Conservation (phyloP, 2,329 filamentous ascomycete species). For the Microsporum ferrugineum region DNA sequence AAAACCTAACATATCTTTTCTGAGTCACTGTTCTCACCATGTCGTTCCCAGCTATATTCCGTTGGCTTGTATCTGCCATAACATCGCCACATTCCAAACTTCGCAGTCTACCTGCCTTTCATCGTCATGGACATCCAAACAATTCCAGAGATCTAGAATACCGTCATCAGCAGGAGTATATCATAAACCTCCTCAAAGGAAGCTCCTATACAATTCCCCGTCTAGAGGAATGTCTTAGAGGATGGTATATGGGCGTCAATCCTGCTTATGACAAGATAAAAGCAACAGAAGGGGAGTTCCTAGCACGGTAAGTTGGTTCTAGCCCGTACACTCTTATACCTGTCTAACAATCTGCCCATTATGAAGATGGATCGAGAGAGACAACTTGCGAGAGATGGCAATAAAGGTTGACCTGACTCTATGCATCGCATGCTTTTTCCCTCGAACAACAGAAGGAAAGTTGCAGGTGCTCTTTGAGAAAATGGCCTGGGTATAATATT, state of each 20-base stretch:
- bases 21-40: not conserved
- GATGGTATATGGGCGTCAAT: slow-evolving; percentile 10
- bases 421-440: slow-evolving; percentile 11
- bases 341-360: not conserved
- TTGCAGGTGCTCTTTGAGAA: slow-evolving; percentile 9
- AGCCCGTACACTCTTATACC: not conserved
- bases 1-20: not conserved
- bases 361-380: slow-evolving; percentile 8
- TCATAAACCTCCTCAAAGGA: slow-evolving; percentile 7
- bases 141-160: not conserved
- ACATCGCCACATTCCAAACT: not conserved
- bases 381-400: slow-evolving; percentile 10
- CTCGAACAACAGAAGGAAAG: slow-evolving; percentile 7
- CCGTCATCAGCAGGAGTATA: slow-evolving; percentile 4
- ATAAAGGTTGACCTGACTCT: slow-evolving; percentile 9
- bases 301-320: not conserved
- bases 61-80: not conserved
- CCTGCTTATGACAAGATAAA: slow-evolving; percentile 8
- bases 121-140: not conserved
- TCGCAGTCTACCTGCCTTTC: not conserved
- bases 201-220: slow-evolving; percentile 8
- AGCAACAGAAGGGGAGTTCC: slow-evolving; percentile 1
- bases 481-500: slow-evolving; percentile 9
- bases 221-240: slow-evolving; percentile 2
- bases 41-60: not conserved